Conservation (phyloP, 345 rosid species). For the Raphanus sativus region DNA sequence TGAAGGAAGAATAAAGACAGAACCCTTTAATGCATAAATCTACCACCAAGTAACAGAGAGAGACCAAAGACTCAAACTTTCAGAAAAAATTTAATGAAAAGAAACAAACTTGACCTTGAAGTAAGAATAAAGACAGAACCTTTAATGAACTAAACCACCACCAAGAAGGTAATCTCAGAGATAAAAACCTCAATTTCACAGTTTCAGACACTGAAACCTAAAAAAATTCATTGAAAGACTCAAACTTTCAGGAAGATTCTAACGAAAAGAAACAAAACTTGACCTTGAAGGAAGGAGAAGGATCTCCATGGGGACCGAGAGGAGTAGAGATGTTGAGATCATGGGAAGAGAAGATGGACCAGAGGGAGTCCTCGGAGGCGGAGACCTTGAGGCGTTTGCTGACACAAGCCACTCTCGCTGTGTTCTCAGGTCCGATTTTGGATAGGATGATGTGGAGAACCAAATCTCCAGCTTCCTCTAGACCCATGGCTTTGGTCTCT, state of each 20-base stretch:
- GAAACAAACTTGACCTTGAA: not conserved
- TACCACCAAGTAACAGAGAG: not conserved
- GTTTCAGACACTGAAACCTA: not conserved
- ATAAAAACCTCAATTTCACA: not conserved
- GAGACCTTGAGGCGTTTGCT: slow-evolving; percentile 44
- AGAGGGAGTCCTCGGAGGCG: not conserved
- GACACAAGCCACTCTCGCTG: slow-evolving; percentile 56
- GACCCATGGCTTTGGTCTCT: slow-evolving; percentile 43
- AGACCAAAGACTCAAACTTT: no score
- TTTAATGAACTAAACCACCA: no score
- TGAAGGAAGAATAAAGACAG: slow-evolving; percentile 23
- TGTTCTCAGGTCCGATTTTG: slow-evolving; percentile 52
- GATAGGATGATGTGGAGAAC: slow-evolving; percentile 53
- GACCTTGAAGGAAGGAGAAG: not conserved
- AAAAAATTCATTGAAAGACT: not conserved
- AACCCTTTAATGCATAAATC: not conserved
- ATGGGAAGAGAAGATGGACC: not conserved
- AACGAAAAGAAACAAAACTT: not conserved
- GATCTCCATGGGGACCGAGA: not conserved
- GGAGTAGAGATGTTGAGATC: not conserved
- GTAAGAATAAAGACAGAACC: not conserved
- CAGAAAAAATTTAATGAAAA: no score
- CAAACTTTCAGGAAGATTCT: not conserved
- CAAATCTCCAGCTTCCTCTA: slow-evolving; percentile 66
- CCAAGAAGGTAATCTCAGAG: no score